Evolutionary conservation across 2,329 filamentous ascomycete species (phyloP).

Genomic region (Sphaerulina populicola): DNA sequence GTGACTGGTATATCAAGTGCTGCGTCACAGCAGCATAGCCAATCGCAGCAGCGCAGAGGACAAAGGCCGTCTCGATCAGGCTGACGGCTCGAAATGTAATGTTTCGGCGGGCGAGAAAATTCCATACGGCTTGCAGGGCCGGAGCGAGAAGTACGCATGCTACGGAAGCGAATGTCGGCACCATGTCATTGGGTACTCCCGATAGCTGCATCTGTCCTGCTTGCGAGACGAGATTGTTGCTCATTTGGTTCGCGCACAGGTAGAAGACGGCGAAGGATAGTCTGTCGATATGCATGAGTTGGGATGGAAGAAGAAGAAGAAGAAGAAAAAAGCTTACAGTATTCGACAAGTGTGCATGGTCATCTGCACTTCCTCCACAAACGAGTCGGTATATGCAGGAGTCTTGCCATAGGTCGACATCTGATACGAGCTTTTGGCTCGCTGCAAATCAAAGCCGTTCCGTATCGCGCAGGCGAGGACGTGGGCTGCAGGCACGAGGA

Average conservation of each 20-base stretch:
- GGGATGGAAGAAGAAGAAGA: too few relatives aligned
- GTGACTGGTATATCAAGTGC: slow-evolving; percentile 28
- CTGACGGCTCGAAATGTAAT: slow-evolving; percentile 35
- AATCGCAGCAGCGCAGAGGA: slow-evolving; percentile 10
- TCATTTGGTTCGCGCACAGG: slow-evolving; percentile 35
- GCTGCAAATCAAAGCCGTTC: slow-evolving; percentile 6
- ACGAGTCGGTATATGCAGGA: slow-evolving; percentile 19
- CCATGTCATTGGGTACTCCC: slow-evolving; percentile 32
- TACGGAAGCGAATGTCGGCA: slow-evolving; percentile 21
- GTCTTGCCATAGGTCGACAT: background rate
- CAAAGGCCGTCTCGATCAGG: slow-evolving; percentile 12
- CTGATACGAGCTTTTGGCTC: slow-evolving; percentile 7
- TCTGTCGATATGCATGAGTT: too few relatives aligned
- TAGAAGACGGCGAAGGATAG: slow-evolving; percentile 33
- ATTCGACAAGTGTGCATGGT: slow-evolving; percentile 10
- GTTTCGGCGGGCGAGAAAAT: slow-evolving; percentile 39
- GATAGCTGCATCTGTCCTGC: slow-evolving; percentile 32
- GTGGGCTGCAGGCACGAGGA: slow-evolving; percentile 7
- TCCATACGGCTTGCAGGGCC: slow-evolving; percentile 4
- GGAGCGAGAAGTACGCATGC: slow-evolving; percentile 12
- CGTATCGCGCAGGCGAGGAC: slow-evolving; percentile 6
- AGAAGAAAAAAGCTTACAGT: slow-evolving; percentile 1
- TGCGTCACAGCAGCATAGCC: slow-evolving; percentile 18
- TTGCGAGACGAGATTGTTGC: slow-evolving; percentile 35
- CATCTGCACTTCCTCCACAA: slow-evolving; percentile 29